Evolutionary conservation across 2,329 filamentous ascomycete genomes (phyloP).

Genomic region (Fusarium caatingaense): DNA sequence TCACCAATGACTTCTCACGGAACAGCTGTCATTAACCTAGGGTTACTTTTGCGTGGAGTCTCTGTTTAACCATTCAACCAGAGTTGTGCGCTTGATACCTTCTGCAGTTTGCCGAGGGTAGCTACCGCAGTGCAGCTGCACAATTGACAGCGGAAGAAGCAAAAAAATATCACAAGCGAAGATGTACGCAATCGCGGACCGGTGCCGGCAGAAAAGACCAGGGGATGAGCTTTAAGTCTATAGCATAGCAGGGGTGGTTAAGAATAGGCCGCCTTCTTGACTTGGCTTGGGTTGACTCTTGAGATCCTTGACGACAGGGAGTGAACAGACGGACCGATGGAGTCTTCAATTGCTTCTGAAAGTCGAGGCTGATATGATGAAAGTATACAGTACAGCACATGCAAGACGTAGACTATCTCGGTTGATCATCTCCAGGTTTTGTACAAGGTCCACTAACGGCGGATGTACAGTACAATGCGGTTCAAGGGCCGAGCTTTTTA

Average conservation of each 20-base stretch:
- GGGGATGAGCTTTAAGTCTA: background rate
- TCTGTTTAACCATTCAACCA: background rate
- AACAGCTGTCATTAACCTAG: background rate
- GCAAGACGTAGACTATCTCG: background rate
- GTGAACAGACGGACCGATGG: background rate
- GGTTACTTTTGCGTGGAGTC: background rate
- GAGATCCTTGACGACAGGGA: slow-evolving; percentile 25
- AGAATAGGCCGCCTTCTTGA: background rate
- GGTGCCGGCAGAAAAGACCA: background rate
- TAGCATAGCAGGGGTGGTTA: background rate
- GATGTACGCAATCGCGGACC: slow-evolving; percentile 16
- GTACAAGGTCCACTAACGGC: slow-evolving; percentile 18
- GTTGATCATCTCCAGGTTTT: slow-evolving; percentile 16
- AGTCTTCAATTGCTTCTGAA: background rate
- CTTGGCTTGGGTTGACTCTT: slow-evolving; percentile 1
- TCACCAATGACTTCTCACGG: background rate
- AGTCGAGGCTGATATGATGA: background rate
- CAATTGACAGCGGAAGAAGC: slow-evolving; percentile 43
- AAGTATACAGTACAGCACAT: background rate
- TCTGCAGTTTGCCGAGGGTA: slow-evolving; percentile 4
- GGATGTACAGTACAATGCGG: background rate
- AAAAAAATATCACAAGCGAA: slow-evolving; percentile 33
- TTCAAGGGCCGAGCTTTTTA: background rate
- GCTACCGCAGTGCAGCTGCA: slow-evolving; percentile 6
- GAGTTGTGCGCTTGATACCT: background rate